Evolutionary conservation across 2,329 filamentous ascomycete species (phyloP), one percentile per base, ranked within the genome.

Genomic region (Colletotrichum brevisporum): DNA sequence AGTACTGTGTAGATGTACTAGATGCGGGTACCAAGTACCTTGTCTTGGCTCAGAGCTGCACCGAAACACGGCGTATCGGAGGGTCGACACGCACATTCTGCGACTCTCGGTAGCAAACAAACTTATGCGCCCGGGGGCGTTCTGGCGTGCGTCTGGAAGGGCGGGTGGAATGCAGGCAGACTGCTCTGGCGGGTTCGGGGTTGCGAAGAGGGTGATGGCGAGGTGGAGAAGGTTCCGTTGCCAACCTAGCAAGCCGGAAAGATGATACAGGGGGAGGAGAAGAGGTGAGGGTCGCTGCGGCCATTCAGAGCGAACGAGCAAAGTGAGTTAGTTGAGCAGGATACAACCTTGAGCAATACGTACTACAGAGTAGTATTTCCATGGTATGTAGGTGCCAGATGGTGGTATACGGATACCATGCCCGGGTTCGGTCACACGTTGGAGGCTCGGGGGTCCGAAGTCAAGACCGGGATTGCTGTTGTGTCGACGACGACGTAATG

Each of bases 121-220:
- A 24, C 39, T 53, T 43, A 69, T 69, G 62, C 66, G 61, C 50
- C 48, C 18, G 66, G 31, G 54, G 43, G 55, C 43, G 50, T 66
- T 69, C 55, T 69, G 66, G 66, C 50, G 66, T 69, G 66, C 66
- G 21, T 69, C 66, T 69, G 66, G 66, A 69, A 69, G 62, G 66
- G 66, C 55, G 61, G 62, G 15, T 55, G 61, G 54, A 65, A 65
- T 65, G 60, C 53, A 57, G 47, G 54, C 61, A 64, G 47, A 24
- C 62, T 64, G 51, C 27, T 5, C 31, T 36, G 31, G 31, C 31
- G 31, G 31, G 31, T 36, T 36, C 31, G 31, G 31, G 31, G 31
- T 36, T 51, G 27, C 50, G 26, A 31, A 63, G 41, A 63, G 21
- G 21, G 43, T 39, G 24, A 41, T 16, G 31, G n/a, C 10, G 2